Evolutionary conservation across 495 filamentous ascomycete genomes (phyloP).

Genomic region (Daldinia caldariorum): DNA sequence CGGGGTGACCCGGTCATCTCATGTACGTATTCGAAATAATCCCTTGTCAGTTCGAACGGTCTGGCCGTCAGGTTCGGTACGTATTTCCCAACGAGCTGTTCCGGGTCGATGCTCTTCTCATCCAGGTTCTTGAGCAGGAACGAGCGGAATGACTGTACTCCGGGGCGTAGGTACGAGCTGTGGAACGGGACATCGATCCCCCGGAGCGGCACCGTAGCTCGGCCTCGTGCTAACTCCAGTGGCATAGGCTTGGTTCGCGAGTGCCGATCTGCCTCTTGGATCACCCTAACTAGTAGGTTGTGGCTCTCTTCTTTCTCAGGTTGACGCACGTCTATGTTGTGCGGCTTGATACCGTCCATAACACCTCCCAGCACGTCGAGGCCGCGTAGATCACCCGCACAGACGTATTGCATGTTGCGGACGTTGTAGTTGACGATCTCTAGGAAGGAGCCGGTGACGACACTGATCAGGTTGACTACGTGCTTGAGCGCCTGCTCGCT

Average conservation of each 20-base stretch:
- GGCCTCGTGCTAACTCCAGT: constrained; percentile 80
- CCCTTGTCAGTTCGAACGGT: constrained; percentile 85
- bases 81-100: constrained; percentile 88
- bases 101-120: constrained; percentile 85
- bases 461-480: constrained; percentile 81
- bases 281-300: constrained; percentile 60
- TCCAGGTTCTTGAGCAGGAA: constrained; percentile 94
- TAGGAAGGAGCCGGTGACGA: constrained; percentile 80
- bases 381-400: constrained; percentile 85
- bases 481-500: constrained; percentile 89
- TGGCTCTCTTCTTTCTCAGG: constrained; percentile 79
- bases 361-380: constrained; percentile 83
- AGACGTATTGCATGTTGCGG: constrained; percentile 90
- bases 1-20: constrained; percentile 86
- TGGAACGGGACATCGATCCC: constrained; percentile 95
- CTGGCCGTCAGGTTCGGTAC: constrained; percentile 90
- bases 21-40: constrained; percentile 99
- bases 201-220: constrained; percentile 87
- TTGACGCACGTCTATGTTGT: constrained; percentile 69
- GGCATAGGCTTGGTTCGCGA: constrained; percentile 81
- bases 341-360: constrained; percentile 82
- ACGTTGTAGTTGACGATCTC: constrained; percentile 96
- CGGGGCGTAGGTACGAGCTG: constrained; percentile 87
- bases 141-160: constrained; percentile 88
- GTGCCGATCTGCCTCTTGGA: constrained; percentile 79